phyloP scores from a whole-genome alignment of 139 green algal species.

The Ostreobium quekettii region DNA sequence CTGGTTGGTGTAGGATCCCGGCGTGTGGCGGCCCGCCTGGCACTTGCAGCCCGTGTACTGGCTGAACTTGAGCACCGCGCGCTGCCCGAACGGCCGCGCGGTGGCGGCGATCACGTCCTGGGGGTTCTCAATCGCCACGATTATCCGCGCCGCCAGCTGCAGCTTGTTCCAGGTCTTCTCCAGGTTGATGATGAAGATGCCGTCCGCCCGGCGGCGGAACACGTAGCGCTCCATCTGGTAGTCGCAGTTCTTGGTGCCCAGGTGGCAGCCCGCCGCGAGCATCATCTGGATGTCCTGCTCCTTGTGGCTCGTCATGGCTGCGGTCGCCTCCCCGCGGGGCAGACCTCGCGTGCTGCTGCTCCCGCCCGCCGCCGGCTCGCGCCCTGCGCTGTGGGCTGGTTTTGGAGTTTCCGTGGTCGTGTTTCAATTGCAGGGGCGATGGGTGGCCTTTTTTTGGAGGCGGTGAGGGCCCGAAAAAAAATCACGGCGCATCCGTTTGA shows the following conservation, averaged over 20 bases:
- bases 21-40: constrained; percentile 95
- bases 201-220: constrained; percentile 70
- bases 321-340: no score
- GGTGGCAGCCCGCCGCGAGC: constrained; percentile 79
- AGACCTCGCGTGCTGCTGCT: constrained; percentile 1
- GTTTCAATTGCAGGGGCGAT: no score
- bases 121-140: constrained; percentile 98
- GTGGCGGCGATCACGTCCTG: constrained; percentile 39
- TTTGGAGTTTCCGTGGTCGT: no score
- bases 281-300: constrained; percentile 85
- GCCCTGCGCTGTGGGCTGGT: no score
- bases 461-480: no score
- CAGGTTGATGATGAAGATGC: constrained; percentile 99
- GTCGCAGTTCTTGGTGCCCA: constrained; percentile 90
- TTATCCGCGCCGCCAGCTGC: constrained; percentile 92
- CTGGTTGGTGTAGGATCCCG: constrained; percentile 99
- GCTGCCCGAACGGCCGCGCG: constrained; percentile 87
- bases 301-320: constrained; percentile 19
- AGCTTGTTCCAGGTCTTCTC: constrained; percentile 99
- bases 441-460: no score
- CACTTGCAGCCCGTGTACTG: constrained; percentile 92
- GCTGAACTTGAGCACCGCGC: constrained; percentile 97
- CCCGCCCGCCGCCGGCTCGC: background rate
- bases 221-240: constrained; percentile 97
- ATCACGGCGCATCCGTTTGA: no score